Evolutionary conservation across 169 alveolate genomes (phyloP).

Genomic region (Plasmodium billcollinsi): DNA sequence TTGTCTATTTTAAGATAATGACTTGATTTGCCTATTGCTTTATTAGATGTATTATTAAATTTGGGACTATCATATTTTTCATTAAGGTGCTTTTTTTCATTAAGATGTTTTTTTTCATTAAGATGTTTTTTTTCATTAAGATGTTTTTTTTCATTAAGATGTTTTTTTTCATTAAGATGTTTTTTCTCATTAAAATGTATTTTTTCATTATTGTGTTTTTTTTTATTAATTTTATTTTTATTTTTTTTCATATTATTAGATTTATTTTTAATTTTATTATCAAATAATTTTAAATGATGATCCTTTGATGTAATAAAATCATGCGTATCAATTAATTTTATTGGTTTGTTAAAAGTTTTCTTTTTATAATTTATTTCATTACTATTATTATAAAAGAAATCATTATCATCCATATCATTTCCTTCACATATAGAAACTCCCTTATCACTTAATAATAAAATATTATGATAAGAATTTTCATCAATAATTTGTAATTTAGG

Average conservation of each 20-base stretch:
- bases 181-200: constrained; percentile 3
- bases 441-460: constrained; percentile 32
- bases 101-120: constrained; percentile 12
- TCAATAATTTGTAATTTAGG: constrained; percentile 69
- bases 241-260: constrained; percentile 25
- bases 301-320: constrained; percentile 1
- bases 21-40: constrained; percentile 39
- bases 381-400: not conserved
- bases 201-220: constrained; percentile 3
- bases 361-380: constrained; percentile 5
- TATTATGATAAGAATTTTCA: constrained; percentile 45
- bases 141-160: not conserved
- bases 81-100: constrained; percentile 7
- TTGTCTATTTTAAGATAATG: constrained; percentile 29
- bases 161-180: not conserved
- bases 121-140: constrained; percentile 9
- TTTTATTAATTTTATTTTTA: constrained; percentile 3
- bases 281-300: constrained; percentile 8
- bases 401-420: not conserved
- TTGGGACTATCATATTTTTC: constrained; percentile 43
- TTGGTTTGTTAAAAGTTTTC: not conserved
- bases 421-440: constrained; percentile 14
- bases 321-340: too few relatives aligned
- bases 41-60: constrained; percentile 29
- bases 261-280: constrained; percentile 15